A percentile compares a stretch with the other conserved stretches of the same genome.
Conservation (phyloP, 805 yeast species). For the Blastobotrys attinorum region DNA sequence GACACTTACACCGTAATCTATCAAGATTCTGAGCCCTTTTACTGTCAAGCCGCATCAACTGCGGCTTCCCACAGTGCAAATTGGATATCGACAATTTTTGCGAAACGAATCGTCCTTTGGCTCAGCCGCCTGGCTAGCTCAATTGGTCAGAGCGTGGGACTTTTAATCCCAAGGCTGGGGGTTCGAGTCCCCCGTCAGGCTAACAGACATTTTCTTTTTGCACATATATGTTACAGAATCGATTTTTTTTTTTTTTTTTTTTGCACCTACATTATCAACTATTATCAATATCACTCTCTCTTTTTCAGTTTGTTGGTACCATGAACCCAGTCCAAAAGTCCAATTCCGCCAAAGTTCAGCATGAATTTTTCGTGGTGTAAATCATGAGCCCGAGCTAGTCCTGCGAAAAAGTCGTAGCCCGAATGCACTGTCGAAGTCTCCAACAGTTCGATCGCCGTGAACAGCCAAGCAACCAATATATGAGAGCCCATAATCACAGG, state of each 20-base stretch:
- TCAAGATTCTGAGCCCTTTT: too few relatives aligned
- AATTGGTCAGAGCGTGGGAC: not conserved
- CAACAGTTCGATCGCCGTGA: conserved; percentile 9
- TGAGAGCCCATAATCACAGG: conserved; percentile 10
- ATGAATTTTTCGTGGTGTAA: conserved; percentile 17
- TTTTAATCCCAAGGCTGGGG: not conserved
- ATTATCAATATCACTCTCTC: not conserved
- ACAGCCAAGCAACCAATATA: conserved; percentile 12
- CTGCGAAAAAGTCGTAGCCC: conserved; percentile 16
- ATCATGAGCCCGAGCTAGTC: conserved; percentile 13
- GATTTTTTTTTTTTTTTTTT: not conserved
- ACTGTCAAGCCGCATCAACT: too few relatives aligned
- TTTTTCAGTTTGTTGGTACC: conserved; percentile 9
- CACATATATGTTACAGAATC: not conserved
- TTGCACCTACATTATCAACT: not conserved
- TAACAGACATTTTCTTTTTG: not conserved
- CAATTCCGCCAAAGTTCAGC: conserved; percentile 15
- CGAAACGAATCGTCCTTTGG: too few relatives aligned
- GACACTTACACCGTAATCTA: too few relatives aligned
- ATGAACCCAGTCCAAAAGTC: conserved; percentile 16
- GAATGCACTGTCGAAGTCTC: conserved; percentile 16
- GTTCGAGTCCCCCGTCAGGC: not conserved
- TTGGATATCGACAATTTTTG: too few relatives aligned
- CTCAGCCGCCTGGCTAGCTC: not conserved
- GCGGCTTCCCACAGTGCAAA: too few relatives aligned